A percentile compares a stretch with the other conserved stretches of the same genome.
Evolutionary conservation across 176 grass and related monocot species (phyloP).

Genomic region (Paspalum notatum): DNA sequence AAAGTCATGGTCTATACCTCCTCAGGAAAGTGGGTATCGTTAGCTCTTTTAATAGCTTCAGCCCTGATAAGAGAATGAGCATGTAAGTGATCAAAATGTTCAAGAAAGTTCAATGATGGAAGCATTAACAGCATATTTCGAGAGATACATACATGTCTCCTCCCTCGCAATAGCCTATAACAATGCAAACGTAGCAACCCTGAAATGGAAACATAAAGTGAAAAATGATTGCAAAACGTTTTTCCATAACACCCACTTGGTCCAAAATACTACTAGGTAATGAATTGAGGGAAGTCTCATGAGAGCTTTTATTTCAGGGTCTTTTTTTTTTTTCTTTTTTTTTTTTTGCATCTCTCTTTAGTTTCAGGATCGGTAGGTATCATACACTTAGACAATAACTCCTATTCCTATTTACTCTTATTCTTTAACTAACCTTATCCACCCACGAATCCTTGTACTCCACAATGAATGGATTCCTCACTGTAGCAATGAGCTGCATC

Average conservation of each 20-base stretch:
- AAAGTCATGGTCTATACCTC: constrained; percentile 52
- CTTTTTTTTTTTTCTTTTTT: not conserved
- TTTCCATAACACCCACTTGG: not conserved
- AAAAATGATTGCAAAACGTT: not conserved
- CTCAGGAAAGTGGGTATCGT: constrained; percentile 64
- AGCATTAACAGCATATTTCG: not conserved
- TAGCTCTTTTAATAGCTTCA: constrained; percentile 78
- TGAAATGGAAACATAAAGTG: constrained; percentile 45
- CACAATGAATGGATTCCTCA: constrained; percentile 90
- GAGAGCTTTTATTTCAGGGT: not conserved
- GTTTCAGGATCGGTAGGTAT: not conserved
- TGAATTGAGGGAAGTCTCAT: not conserved
- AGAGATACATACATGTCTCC: constrained; percentile 89
- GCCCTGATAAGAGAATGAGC: constrained; percentile 49
- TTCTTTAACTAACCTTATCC: constrained; percentile 61
- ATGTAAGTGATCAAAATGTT: not conserved
- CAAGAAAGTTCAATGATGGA: not conserved
- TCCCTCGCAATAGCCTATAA: constrained; percentile 86
- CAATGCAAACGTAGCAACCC: constrained; percentile 89
- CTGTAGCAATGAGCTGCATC: constrained; percentile 89
- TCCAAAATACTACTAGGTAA: not conserved
- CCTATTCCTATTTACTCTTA: not conserved
- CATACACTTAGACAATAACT: not conserved
- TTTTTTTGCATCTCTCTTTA: not conserved
- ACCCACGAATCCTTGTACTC: constrained; percentile 97